Evolutionary conservation across 768 basidiomycete species (phyloP), one percentile per base, ranked within the genome.

Genomic region (Suillus weaverae): DNA sequence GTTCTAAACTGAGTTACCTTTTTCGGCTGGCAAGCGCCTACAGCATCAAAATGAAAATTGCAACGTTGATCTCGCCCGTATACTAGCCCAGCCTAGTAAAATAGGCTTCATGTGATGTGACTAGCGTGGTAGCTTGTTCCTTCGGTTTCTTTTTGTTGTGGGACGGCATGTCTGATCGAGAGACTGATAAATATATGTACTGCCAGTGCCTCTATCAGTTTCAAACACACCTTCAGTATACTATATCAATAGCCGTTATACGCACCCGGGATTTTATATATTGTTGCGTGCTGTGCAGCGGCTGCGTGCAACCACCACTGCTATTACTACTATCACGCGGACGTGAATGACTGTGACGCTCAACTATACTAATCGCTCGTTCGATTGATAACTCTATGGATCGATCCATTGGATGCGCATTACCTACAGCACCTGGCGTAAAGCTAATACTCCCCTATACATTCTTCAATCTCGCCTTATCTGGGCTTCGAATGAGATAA

Each of bases 1-100:
- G 56, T 39, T 32, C 32, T 54, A 54, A 59, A 59, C 57, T 38
- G 32, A 59, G 39, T 59, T 59, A 41, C 57, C 57, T 59, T 41
- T 59, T 41, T 41, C 57, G 57, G 39, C 11, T 56, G 9, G 11
- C 18, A 59, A 59, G 57, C 57, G 57, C 39, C 18, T 26, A 56
- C 26, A 9, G n/a, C 46, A 48, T 35, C 33, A 35, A 35, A 35
- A 48, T 26, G 48, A 26, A 50, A 9, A 6, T 50, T 20, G 50
- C 30, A 32, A 32, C 50, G 50, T 53, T 18, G 51, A 33, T 53
- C 32, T 32, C 51, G 16, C 50, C 30, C 9, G n/a, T n/a, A n/a
- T 8, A 8, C 20, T 18, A 30, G 5, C 20, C 13, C 10, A 33
- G 53, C 20, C 30, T 14, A 22, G 48, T 22, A 10, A 57, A 11